Base-by-base conservation (phyloP, 2,329 filamentous ascomycete species). In the Trichoderma brevicompactum region DNA sequence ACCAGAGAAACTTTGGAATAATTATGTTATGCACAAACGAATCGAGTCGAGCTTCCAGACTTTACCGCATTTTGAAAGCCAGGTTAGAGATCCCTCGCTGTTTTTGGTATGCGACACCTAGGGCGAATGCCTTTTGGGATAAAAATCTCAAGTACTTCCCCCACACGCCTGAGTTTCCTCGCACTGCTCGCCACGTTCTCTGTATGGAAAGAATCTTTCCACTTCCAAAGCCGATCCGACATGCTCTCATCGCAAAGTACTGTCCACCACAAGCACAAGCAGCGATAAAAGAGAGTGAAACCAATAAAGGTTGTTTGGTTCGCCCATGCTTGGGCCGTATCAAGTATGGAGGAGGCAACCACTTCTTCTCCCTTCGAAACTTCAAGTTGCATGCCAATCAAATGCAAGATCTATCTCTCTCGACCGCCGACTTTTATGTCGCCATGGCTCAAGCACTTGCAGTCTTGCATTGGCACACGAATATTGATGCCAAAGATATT, bases 401-500 rank as follows among this genome's bases (percentile, higher is more conserved):
- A 61, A 79, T 86, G 71, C 76, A 82, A 19, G 71, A 76, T 0
- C 70, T 86, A 0, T 70, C 68, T 0, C 19, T 32, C 5, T 68
- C 76, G 0, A 28, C 62, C 1, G 6, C 58, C 0, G 67, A 73
- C 2, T 0, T 85, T 83, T 66, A 79, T 81, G 0, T 60, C 1
- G 72, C 74, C 0, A 84, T 87, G 78, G 85, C 80, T 0, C 77
- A 82, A 5, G 75, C 79, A 0, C 76, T 87, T 0, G 83, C 84
- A 0, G 73, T 81, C 2, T 73, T 86, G 58, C 80, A 84, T 66
- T 87, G 82, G 83, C 52, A 69, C 1, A 79, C 76, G 0, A 67
- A 73, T 13, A 70, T 85, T 0, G 83, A 87, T 67, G 84, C 78
- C 0, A 81, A 81, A 36, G 83, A 85, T 49, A 77, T 87, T 3